Evolutionary conservation across 75 land plant species (phyloP).

Genomic region (Cunninghamia lanceolata): DNA sequence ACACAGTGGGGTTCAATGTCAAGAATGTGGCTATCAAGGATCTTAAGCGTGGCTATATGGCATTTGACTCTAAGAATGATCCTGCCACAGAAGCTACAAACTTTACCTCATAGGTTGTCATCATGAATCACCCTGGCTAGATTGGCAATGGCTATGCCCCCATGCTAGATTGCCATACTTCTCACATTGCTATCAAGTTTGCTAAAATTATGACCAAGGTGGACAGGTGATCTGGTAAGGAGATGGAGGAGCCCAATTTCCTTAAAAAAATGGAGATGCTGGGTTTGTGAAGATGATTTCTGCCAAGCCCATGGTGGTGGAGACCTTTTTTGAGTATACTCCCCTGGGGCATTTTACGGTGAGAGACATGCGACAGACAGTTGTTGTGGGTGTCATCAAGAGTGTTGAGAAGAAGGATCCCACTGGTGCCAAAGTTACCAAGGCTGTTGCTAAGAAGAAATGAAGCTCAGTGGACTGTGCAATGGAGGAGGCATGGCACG

Average conservation of each 20-base stretch:
- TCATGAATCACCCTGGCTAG: conserved; percentile 60
- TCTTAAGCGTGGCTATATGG: conserved; percentile 63
- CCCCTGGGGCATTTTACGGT: conserved; percentile 73
- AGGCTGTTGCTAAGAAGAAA: conserved; percentile 41
- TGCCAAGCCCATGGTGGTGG: conserved; percentile 74
- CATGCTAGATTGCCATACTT: conserved; percentile 62
- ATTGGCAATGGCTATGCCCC: conserved; percentile 56
- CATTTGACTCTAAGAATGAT: conserved; percentile 59
- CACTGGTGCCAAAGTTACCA: too few relatives aligned
- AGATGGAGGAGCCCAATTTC: conserved; percentile 66
- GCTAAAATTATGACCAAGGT: conserved; percentile 65
- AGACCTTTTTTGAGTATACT: conserved; percentile 66
- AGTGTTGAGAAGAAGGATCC: too few relatives aligned
- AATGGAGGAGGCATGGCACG: not conserved
- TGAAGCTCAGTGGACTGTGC: conserved; percentile 2
- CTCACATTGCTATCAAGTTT: too few relatives aligned
- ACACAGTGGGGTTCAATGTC: too few relatives aligned
- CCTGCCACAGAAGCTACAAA: too few relatives aligned
- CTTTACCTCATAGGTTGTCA: conserved; percentile 51
- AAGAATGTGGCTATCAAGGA: conserved; percentile 68
- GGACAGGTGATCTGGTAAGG: conserved; percentile 64
- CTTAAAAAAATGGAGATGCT: conserved; percentile 73
- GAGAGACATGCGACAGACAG: conserved; percentile 74
- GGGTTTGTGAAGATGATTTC: conserved; percentile 76
- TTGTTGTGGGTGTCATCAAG: too few relatives aligned